Base-by-base conservation (phyloP, 2,329 filamentous ascomycete species). In the Gremmenia infestans region DNA sequence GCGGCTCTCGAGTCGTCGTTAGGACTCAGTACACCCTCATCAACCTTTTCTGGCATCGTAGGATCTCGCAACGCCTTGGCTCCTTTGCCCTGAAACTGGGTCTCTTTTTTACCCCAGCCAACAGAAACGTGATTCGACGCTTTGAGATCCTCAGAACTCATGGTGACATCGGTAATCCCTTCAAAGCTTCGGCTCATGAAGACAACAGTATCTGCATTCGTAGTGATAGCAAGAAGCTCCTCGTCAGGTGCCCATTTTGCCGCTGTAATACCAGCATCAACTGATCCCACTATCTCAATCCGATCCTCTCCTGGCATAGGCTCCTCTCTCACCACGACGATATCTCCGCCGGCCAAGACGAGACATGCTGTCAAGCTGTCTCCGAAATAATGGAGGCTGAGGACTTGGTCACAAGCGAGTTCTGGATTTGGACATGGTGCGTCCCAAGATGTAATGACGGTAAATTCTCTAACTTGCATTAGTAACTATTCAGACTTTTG, bases 31-130 rank as follows among this genome's bases (percentile, higher is more conserved):
- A 83, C 75, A 42, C 94, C 94, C 68, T 92, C 83, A 67, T 97
- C 94, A 17, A 97, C 82, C 69, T 87, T 89, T 70, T 97, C 92
- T 0, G 94, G 94, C 63, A 99, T 89, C 9, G 94, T 99, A 15
- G 94, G 94, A 71, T 99, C 94, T 53, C 90, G 83, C 61, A 97
- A 77, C 19, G 91, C 91, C 73, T 84, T 85, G 55, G 92, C 93
- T 60, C 92, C 85, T 67, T 89, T 91, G 50, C 94, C 94, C 68
- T 97, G 89, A 71, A 99, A 99, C 71, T 99, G 94, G 0, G 94
- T 99, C 73, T 99, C 94, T 70, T 89, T 91, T 76, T 97, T 97
- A 57, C 94, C 94, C 94, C 94, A 99, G 50, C 94, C 94, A 22
- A 99, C 93, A 19, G 91, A 95, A 55, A 97, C 94, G 76, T 97